Evolutionary conservation across 169 alveolate genomes (phyloP), one percentile per base, ranked within the genome.

Genomic region (Cryptosporidium sp.): DNA sequence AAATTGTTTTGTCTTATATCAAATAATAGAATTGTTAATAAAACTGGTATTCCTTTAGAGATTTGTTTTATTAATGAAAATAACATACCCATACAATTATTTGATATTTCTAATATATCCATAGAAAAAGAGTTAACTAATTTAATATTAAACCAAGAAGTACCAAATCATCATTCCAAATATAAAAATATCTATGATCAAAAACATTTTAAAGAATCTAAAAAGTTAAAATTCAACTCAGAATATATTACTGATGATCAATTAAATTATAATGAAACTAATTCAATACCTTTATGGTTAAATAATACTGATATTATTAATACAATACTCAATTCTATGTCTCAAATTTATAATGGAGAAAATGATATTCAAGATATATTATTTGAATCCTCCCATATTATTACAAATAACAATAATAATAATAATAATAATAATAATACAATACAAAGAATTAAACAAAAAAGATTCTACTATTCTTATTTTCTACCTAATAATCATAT

Each of bases 221-320:
- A 58, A 23, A 60, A 80, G 10, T 21, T 35, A 14, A 62, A 16
- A 26, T 60, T 31, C 4, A 51, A 60, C 42, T 62, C 60, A 0
- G 89, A 80, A 6, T 60, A 58, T 21, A 29, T 62, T 48, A 26
- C 58, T 18, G 68, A 60, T 21, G 6, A 61, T 37, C 35, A 45
- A 14, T 37, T 80, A 73, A 65, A 42, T n/a, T 73, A 29, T 8
- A 80, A 65, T 37, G 89, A 80, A 23, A 16, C 75, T 3, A 80
- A 80, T 12, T 16, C 89, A 23, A 80, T 80, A 26, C 89, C 89
- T n/a, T 9, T 37, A n/a, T 80, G 89, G 89, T 33, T 80, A 10
- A 65, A 65, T 39, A 80, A 80, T 42, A 80, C 61, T 33, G 89
- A 80, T 42, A 62, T 44, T 14, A 31, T 80, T 29, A 80, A 80